Conservation (phyloP, 164 flowering plant genomes). For the Nymphaea colorata region DNA sequence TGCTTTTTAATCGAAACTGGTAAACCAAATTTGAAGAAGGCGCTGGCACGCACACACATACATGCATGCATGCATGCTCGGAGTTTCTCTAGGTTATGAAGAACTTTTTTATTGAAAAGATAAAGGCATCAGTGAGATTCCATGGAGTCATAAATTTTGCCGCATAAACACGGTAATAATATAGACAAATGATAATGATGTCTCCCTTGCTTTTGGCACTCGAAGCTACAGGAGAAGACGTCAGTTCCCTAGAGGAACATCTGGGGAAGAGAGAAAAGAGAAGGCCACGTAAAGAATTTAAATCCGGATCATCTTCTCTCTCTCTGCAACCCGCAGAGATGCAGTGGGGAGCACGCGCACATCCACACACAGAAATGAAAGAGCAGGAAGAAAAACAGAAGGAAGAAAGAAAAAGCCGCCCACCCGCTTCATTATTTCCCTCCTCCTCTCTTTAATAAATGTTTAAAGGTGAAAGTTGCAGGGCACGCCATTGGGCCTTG, state of each 20-base stretch:
- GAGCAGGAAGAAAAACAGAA: no score
- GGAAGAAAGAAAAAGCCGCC: not conserved
- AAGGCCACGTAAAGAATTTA: conserved; percentile 39
- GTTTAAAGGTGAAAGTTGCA: conserved; percentile 43
- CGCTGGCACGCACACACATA: no score
- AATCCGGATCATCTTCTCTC: conserved; percentile 45
- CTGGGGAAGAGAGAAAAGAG: conserved; percentile 76
- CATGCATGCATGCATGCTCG: no score
- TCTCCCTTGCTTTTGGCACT: not conserved
- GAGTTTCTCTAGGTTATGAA: no score
- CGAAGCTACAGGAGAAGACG: not conserved
- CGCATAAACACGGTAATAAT: not conserved
- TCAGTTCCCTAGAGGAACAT: conserved; percentile 37
- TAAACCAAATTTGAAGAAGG: no score
- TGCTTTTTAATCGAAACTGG: no score
- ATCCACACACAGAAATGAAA: no score
- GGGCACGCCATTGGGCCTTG: conserved; percentile 70
- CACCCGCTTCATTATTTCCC: not conserved
- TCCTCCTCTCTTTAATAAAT: conserved; percentile 10
- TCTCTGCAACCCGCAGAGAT: not conserved
- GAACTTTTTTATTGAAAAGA: conserved; percentile 10
- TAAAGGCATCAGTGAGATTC: not conserved
- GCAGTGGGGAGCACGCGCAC: not conserved
- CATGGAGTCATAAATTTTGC: no score
- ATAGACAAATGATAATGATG: not conserved